Base-by-base conservation (phyloP, 352 stramenopile genomes). In the Pythium brachiatum region DNA sequence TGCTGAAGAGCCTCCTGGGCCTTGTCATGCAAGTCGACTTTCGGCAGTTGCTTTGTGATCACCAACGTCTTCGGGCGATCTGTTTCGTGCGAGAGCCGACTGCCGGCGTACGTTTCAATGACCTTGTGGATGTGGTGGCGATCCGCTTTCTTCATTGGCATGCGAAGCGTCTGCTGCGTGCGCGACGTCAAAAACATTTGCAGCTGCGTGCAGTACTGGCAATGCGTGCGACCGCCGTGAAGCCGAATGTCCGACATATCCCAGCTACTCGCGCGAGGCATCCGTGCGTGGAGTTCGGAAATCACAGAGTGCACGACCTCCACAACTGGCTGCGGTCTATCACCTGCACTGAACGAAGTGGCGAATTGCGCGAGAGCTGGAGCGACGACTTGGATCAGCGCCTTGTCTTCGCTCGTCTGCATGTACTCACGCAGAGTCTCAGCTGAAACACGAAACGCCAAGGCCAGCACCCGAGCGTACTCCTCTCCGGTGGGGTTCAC, bases 41-140 rank as follows among this genome's bases (percentile, higher is more conserved):
- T 29, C 0, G 43, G 53, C 15, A 66, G 18, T 12, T 56, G 41
- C 41, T 61, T 66, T 25, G 60, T 66, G n/a, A 66, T 57, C 12
- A 66, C 60, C 0, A 66, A 21, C 21, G 60, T 66, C 20, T 26
- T 59, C 15, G 51, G 60, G 20, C 60, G 52, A 44, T 66, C 60
- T 1, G 60, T 60, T 26, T 34, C 34, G 32, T 66, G 52, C 12
- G 60, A 60, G 6, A 66, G 15, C 2, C 27, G 20, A 16, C 44
- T 31, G 1, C 61, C 53, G 25, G 54, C 62, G 38, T 60, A 63
- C 15, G 32, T n/a, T 21, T 69, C 55, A 11, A 69, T 60, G 21
- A 60, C 62, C 44, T 62, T 53, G 53, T 53, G 61, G 44, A 62
- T 38, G 20, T 69, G 54, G 32, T 69, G 32, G 21, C 47, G 54